phyloP scores from a whole-genome alignment of 495 filamentous ascomycete species.

The Neurospora sp. region DNA sequence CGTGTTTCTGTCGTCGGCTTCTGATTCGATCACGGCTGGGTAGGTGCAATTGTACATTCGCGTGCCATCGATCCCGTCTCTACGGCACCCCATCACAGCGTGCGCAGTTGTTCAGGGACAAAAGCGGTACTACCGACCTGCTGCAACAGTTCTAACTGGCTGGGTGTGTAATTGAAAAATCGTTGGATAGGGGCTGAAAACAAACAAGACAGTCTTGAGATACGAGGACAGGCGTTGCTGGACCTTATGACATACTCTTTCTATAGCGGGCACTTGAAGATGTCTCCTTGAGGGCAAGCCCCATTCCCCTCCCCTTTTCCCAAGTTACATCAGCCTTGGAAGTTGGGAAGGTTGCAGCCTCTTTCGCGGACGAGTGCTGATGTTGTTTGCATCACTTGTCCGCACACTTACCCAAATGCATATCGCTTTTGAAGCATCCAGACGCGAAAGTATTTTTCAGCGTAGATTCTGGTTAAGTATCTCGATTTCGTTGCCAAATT shows the following conservation, averaged over 20 bases:
- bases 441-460: background rate
- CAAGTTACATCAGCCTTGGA: background rate
- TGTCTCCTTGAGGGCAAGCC: background rate
- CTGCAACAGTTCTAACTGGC: background rate
- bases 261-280: background rate
- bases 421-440: background rate
- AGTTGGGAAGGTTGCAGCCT: background rate
- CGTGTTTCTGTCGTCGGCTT: background rate
- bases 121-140: background rate
- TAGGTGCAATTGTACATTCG: background rate
- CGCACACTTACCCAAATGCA: background rate
- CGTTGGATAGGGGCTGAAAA: background rate
- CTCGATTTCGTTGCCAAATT: background rate
- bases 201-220: background rate
- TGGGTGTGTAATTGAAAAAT: background rate
- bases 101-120: background rate
- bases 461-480: background rate
- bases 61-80: background rate
- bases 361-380: background rate
- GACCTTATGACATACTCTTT: background rate
- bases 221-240: background rate
- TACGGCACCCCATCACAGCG: background rate
- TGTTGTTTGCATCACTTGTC: background rate
- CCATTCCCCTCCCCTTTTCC: background rate
- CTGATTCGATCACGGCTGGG: background rate